Evolutionary conservation across 768 basidiomycete species (phyloP).

Genomic region (Mycena amicta): DNA sequence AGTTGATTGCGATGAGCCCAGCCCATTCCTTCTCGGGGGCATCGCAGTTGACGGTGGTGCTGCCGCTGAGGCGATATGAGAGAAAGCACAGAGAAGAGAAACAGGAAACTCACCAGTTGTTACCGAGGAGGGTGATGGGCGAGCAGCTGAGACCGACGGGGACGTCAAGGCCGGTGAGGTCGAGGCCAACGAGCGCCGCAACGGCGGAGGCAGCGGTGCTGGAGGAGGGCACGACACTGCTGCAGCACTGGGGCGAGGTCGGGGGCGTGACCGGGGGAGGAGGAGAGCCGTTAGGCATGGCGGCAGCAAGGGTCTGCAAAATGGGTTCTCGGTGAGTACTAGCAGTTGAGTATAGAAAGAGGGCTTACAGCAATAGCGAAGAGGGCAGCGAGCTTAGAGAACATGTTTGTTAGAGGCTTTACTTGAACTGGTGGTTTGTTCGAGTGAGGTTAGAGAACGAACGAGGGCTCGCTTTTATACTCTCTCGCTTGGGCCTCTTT

Average conservation of each 20-base stretch:
- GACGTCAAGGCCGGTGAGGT: constrained; percentile 12
- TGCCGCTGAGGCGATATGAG: not conserved
- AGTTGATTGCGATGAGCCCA: not conserved
- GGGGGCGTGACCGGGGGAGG: constrained; percentile 14
- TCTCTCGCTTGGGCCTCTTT: not conserved
- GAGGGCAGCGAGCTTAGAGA: not conserved
- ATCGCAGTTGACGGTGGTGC: constrained; percentile 1
- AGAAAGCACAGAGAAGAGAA: not conserved
- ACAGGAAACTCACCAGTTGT: not conserved
- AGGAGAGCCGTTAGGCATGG: constrained; percentile 3
- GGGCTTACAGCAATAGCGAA: constrained; percentile 1
- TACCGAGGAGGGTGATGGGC: constrained; percentile 15
- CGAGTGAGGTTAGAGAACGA: not conserved
- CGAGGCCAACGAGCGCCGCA: not conserved
- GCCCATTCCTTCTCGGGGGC: not conserved
- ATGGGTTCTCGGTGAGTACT: not conserved
- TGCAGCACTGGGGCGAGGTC: constrained; percentile 16
- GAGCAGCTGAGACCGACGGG: constrained; percentile 19
- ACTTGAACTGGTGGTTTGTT: constrained; percentile 1
- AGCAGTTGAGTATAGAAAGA: not conserved
- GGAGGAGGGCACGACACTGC: constrained; percentile 11
- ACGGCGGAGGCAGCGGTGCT: constrained; percentile 10
- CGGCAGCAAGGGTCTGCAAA: constrained; percentile 19
- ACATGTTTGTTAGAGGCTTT: not conserved
- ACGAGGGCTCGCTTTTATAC: not conserved